Evolutionary conservation across 2,329 filamentous ascomycete genomes (phyloP).

Genomic region (Parafenestella ontariensis): DNA sequence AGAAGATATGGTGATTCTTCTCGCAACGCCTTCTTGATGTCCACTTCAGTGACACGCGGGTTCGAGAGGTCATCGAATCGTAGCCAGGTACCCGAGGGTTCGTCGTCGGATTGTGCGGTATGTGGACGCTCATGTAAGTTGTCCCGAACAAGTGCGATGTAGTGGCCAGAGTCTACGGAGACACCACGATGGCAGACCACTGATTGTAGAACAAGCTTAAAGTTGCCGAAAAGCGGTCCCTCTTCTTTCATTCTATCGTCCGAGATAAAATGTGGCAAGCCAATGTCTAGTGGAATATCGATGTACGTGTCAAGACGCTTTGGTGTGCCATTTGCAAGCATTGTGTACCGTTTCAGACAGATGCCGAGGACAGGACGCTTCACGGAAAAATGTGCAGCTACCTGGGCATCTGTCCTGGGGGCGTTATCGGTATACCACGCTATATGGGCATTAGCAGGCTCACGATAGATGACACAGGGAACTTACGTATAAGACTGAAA

Average conservation of each 20-base stretch:
- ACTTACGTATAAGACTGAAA: slow-evolving; percentile 87
- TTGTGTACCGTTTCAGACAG: slow-evolving; percentile 87
- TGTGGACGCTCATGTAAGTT: slow-evolving; percentile 54
- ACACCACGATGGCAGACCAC: slow-evolving; percentile 91
- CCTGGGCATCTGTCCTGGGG: slow-evolving; percentile 73
- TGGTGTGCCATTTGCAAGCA: slow-evolving; percentile 72
- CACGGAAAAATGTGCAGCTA: slow-evolving; percentile 85
- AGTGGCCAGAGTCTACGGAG: slow-evolving; percentile 88
- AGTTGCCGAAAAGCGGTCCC: slow-evolving; percentile 79
- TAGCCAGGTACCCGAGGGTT: slow-evolving; percentile 70
- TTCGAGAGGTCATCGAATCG: slow-evolving; percentile 87
- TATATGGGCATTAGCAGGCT: slow-evolving; percentile 47
- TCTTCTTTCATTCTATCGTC: slow-evolving; percentile 74
- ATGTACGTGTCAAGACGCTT: slow-evolving; percentile 80
- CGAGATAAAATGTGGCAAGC: slow-evolving; percentile 86
- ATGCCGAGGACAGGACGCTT: slow-evolving; percentile 87
- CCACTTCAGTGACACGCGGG: slow-evolving; percentile 75
- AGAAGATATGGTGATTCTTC: slow-evolving; percentile 93
- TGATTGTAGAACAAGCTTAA: slow-evolving; percentile 90
- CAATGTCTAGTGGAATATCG: slow-evolving; percentile 87
- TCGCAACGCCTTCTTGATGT: slow-evolving; percentile 78
- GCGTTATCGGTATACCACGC: slow-evolving; percentile 83
- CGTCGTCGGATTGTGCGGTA: slow-evolving; percentile 55
- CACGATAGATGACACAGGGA: slow-evolving; percentile 2
- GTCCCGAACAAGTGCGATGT: slow-evolving; percentile 83